Conservation (phyloP, 2,329 filamentous ascomycete genomes). For the Neonectria sp. region DNA sequence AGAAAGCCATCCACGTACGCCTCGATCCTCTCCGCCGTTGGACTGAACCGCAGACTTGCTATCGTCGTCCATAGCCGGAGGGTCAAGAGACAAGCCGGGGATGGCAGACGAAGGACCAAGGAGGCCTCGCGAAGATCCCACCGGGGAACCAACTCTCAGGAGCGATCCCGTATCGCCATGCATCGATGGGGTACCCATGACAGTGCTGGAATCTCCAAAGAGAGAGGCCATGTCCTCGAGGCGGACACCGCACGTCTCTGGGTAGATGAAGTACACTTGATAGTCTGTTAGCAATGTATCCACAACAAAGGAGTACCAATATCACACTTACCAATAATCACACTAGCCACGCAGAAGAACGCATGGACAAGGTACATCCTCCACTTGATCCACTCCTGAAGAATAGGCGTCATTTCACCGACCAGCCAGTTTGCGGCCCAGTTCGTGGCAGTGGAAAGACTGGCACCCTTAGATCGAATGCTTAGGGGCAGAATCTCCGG, state of each 20-base stretch:
- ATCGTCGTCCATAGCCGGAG: slow-evolving; percentile 73
- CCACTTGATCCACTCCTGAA: slow-evolving; percentile 95
- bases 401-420: slow-evolving; percentile 92
- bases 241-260: slow-evolving; percentile 94
- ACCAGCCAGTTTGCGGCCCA: slow-evolving; percentile 99
- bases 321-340: slow-evolving; percentile 88
- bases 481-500: slow-evolving; percentile 98
- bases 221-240: slow-evolving; percentile 97
- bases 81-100: slow-evolving; percentile 86
- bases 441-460: slow-evolving; percentile 94
- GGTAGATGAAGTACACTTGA: slow-evolving; percentile 95
- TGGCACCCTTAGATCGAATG: slow-evolving; percentile 97
- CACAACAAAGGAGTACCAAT: slow-evolving; percentile 37
- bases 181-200: slow-evolving; percentile 82
- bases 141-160: slow-evolving; percentile 79
- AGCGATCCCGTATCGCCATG: slow-evolving; percentile 87
- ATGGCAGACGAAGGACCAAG: slow-evolving; percentile 78
- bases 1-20: slow-evolving; percentile 67
- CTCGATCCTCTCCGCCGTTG: slow-evolving; percentile 54
- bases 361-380: slow-evolving; percentile 94
- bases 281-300: slow-evolving; percentile 27
- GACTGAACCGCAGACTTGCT: slow-evolving; percentile 59
- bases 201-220: slow-evolving; percentile 93
- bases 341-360: slow-evolving; percentile 96
- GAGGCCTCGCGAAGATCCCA: slow-evolving; percentile 78